phyloP scores from a whole-genome alignment of 148 eudicot species.

The Arbutus unedo region DNA sequence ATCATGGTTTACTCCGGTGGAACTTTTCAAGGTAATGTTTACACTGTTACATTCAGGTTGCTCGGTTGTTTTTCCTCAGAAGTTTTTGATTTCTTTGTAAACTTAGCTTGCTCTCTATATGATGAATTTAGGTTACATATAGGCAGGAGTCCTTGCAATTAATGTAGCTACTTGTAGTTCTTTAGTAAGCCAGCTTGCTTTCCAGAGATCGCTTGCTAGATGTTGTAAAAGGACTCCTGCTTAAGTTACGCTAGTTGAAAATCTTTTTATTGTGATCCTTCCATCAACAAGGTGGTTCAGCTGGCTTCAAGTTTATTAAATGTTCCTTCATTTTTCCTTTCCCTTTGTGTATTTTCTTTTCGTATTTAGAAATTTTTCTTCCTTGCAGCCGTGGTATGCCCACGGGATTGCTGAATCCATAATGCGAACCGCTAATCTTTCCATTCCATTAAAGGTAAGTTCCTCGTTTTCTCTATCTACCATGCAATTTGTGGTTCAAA shows the following conservation, averaged over 20 bases:
- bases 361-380: slow-evolving; percentile 11
- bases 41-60: background rate
- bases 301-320: background rate
- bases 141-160: background rate
- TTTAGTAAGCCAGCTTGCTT: background rate
- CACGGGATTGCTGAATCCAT: slow-evolving; percentile 96
- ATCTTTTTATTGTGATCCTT: background rate
- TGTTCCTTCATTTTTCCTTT: background rate
- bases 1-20: slow-evolving; percentile 98
- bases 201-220: background rate
- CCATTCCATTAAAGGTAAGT: slow-evolving; percentile 85
- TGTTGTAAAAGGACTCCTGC: background rate
- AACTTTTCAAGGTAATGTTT: slow-evolving; percentile 80
- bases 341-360: background rate
- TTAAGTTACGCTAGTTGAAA: background rate
- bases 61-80: background rate
- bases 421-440: slow-evolving; percentile 83
- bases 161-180: background rate
- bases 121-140: background rate
- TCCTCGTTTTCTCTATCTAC: slow-evolving; percentile 8
- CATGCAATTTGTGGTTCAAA: background rate
- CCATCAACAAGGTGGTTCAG: background rate
- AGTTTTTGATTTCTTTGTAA: background rate
- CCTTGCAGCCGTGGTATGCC: slow-evolving; percentile 96
- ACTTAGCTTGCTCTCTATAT: background rate